Percentiles rank a stretch among this genome's conserved stretches.
phyloP scores from a whole-genome alignment of 305 asterid species.

The Rubia balearica region DNA sequence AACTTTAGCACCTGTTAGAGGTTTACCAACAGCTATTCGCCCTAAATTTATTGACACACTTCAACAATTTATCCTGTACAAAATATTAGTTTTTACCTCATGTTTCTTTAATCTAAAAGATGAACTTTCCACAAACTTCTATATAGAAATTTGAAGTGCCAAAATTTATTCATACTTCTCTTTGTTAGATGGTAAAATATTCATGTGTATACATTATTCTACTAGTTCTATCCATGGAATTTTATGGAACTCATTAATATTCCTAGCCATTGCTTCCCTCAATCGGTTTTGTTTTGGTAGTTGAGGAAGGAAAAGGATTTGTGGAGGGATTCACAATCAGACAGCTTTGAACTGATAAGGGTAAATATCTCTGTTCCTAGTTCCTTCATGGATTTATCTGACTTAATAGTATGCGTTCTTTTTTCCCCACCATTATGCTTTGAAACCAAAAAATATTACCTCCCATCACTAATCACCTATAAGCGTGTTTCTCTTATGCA shows the following conservation, averaged over 20 bases:
- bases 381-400: constrained; percentile 6
- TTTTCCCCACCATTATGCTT: background rate
- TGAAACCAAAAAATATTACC: background rate
- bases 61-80: background rate
- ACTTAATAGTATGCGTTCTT: background rate
- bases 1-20: background rate
- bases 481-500: constrained; percentile 29
- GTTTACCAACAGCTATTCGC: background rate
- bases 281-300: constrained; percentile 34
- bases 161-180: background rate
- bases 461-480: background rate
- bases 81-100: background rate
- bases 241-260: background rate
- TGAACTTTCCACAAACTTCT: background rate
- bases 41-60: background rate
- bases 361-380: constrained; percentile 33
- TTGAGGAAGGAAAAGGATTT: constrained; percentile 63
- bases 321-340: constrained; percentile 61
- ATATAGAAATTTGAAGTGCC: background rate
- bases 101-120: background rate
- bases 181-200: background rate
- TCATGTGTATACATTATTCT: background rate
- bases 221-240: background rate
- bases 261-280: background rate
- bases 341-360: constrained; percentile 65